phyloP scores from a whole-genome alignment of 2,329 filamentous ascomycete genomes.

The Diaporthe nobilis region DNA sequence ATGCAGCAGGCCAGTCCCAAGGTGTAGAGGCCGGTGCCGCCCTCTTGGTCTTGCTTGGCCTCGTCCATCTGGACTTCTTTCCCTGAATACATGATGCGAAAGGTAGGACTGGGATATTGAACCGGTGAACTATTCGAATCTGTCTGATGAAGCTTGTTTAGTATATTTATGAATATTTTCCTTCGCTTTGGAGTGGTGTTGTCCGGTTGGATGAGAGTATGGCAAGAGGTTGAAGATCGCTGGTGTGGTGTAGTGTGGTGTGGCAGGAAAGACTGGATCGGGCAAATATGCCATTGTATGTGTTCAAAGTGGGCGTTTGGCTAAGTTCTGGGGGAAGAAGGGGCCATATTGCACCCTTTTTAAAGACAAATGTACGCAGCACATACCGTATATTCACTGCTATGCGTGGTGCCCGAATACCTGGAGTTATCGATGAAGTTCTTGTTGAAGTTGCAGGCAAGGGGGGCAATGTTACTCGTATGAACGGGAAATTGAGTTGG shows the following conservation, averaged over 20 bases:
- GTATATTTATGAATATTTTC: neutral
- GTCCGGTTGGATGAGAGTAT: neutral
- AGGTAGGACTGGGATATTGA: no score
- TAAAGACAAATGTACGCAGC: no score
- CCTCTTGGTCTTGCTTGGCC: neutral
- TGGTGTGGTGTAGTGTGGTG: no score
- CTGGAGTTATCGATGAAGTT: neutral
- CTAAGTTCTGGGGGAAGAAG: no score
- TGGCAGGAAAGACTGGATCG: no score
- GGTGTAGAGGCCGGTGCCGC: neutral
- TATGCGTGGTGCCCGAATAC: neutral
- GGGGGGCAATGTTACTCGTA: neutral
- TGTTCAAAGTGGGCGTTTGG: no score
- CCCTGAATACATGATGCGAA: neutral
- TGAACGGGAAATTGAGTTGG: neutral
- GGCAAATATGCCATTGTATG: no score
- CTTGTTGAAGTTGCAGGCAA: neutral
- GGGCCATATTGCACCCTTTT: no score
- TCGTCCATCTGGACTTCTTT: neutral
- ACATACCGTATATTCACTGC: no score
- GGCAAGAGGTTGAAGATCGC: neutral
- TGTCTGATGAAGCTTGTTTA: no score
- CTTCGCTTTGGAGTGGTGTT: neutral
- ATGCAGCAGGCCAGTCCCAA: conserved; percentile 7
- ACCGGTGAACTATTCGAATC: neutral